These are phyloP conservation scores for Candida bentonensis DNA, from an alignment of 805 yeast genomes.

Conservation along the genomic window DNA sequence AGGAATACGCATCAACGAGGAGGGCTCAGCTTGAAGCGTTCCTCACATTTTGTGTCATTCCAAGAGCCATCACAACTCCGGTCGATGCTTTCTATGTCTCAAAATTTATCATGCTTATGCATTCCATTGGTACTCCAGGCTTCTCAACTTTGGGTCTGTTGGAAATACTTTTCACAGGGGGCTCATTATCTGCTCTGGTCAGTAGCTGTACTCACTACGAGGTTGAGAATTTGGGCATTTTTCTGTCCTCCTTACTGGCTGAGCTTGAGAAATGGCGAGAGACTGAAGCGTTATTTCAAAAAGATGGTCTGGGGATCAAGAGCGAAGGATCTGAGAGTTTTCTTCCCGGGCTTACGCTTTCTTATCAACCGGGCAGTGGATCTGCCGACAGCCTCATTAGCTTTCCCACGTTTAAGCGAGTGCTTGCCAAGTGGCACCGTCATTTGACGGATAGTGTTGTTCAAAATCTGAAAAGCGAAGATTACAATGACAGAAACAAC, in stretches of 20 bases:
- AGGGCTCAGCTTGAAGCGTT: constrained; percentile 19
- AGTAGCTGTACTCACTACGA: constrained; percentile 63
- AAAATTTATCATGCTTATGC: constrained; percentile 41
- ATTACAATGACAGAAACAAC: constrained; percentile 71
- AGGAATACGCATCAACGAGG: constrained; percentile 1
- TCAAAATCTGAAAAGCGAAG: constrained; percentile 30
- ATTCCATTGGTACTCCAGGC: constrained; percentile 26
- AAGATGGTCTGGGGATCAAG: constrained; percentile 16
- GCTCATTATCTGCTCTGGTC: constrained; percentile 41
- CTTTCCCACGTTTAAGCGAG: constrained; percentile 26
- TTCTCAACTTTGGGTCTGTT: constrained; percentile 27
- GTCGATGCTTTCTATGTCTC: constrained; percentile 66
- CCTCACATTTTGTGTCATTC: constrained; percentile 54
- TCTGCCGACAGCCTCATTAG: constrained; percentile 12
- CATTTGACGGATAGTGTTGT: constrained; percentile 31
- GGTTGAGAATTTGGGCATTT: constrained; percentile 71
- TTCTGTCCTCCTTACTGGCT: constrained; percentile 41
- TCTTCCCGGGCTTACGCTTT: constrained; percentile 15
- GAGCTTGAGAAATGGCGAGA: constrained; percentile 34
- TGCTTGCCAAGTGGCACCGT: constrained; percentile 43
- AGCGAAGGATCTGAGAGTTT: constrained; percentile 8
- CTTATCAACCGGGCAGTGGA: constrained; percentile 5
- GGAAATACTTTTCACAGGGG: constrained; percentile 33
- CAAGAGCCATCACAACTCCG: constrained; percentile 65
- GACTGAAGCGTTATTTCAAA: constrained; percentile 19